phyloP scores from a whole-genome alignment of 495 filamentous ascomycete genomes.

The Lasiosphaeris hirsuta region DNA sequence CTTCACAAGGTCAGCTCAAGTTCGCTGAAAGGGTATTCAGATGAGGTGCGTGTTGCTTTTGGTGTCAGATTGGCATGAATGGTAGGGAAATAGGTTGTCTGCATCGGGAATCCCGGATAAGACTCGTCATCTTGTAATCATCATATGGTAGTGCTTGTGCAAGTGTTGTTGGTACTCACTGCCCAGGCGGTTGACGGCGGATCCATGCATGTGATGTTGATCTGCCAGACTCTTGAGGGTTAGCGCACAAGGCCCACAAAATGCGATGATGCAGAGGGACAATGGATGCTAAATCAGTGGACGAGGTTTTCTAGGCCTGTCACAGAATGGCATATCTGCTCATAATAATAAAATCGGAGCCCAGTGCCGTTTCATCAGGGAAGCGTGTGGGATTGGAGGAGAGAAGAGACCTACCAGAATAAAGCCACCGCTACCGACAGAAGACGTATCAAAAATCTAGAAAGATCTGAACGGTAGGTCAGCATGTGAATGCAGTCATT shows the following conservation, averaged over 20 bases:
- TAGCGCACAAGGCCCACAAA: constrained; percentile 15
- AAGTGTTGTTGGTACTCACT: too few relatives aligned
- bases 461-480: not conserved
- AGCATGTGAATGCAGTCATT: not conserved
- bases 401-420: constrained; percentile 24
- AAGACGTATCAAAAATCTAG: too few relatives aligned
- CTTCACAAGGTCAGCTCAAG: constrained; percentile 15
- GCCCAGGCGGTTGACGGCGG: too few relatives aligned
- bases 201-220: too few relatives aligned
- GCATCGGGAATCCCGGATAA: constrained; percentile 77
- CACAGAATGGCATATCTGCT: constrained; percentile 88
- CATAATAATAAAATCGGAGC: constrained; percentile 84
- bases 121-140: constrained; percentile 86
- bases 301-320: constrained; percentile 99
- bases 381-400: constrained; percentile 18
- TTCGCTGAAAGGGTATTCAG: not conserved
- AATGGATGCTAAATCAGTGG: constrained; percentile 67
- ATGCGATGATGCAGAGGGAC: not conserved
- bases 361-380: constrained; percentile 99
- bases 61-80: constrained; percentile 75
- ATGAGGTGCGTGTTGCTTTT: not conserved
- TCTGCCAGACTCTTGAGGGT: not conserved
- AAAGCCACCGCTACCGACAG: not conserved
- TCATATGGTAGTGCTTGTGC: constrained; percentile 38
- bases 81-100: constrained; percentile 67